Evolutionary conservation across 208 protist species (phyloP), one percentile per base, ranked within the genome.

Genomic region (Entamoeba dispar): DNA sequence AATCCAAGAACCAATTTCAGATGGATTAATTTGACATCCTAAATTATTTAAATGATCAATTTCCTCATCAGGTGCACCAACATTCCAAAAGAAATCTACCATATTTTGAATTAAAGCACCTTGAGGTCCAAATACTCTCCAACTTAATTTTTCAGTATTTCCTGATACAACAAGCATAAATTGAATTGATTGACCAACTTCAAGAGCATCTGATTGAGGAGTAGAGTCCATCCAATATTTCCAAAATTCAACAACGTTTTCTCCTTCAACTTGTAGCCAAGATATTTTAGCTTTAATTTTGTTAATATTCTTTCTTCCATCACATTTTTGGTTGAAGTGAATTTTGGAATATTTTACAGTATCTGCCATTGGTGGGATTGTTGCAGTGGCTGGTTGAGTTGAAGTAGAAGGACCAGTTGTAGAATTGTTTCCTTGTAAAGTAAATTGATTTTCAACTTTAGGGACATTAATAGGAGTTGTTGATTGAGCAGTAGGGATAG

Each of bases 1-100:
- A 91, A 96, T 96, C 95, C 95, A 96, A 19, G 95, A 95, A 6
- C 95, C 95, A 92, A 96, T 96, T 51, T 95, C 95, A 31, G 95
- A 55, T 47, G 95, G 95, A 86, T 96, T 96, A 57, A 96, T 95
- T 77, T 95, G 93, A 49, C 94, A 93, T 47, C 95, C 95, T 12
- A 96, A 93, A 77, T 95, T 94, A 92, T 96, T 96, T 50, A 96
- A 92, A 57, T 93, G 91, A 43, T 96, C 95, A 49, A 96, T 96
- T 69, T 96, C 95, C 10, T 77, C 93, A 49, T 96, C 95, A 55
- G 95, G 95, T 17, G 95, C 95, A 93, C 95, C 95, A 51, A 96
- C 95, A 94, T 96, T 96, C 95, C 95, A 96, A 73, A 96, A 96
- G 57, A 96, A 96, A 61, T 96, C 95, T 17, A 96, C 95, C 95